Evolutionary conservation across 352 stramenopile genomes (phyloP).

Genomic region (Globisporangium paroecandrum): DNA sequence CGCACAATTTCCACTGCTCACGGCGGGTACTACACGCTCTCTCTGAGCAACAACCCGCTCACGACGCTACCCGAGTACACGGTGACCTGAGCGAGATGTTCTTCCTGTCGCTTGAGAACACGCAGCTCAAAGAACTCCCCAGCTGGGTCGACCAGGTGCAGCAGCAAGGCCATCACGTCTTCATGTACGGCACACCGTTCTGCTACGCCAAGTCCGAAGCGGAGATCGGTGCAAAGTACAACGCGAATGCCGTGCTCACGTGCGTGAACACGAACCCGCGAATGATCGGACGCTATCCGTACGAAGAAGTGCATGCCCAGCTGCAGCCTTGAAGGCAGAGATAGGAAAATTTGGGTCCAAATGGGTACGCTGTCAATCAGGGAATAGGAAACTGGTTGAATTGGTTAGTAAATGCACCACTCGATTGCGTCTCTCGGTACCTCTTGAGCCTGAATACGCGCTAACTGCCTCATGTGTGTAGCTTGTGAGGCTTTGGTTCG

Average conservation of each 20-base stretch:
- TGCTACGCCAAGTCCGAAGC: conserved; percentile 5
- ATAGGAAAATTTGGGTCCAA: background rate
- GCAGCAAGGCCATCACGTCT: background rate
- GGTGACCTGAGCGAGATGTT: background rate
- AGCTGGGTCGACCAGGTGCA: conserved; percentile 1
- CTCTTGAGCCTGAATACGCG: background rate
- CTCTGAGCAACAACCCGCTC: conserved; percentile 21
- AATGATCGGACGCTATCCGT: conserved; percentile 7
- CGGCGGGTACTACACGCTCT: conserved; percentile 8
- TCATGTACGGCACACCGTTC: conserved; percentile 15
- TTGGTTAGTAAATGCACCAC: background rate
- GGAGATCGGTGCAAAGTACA: conserved; percentile 3
- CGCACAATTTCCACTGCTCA: background rate
- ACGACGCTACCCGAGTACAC: background rate
- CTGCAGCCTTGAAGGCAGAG: conserved; percentile 3
- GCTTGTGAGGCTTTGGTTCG: background rate
- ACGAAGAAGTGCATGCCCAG: conserved; percentile 5
- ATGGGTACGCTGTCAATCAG: background rate
- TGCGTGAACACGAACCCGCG: conserved; percentile 11
- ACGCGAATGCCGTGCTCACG: conserved; percentile 4
- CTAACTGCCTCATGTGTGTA: background rate
- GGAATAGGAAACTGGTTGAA: background rate
- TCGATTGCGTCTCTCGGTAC: background rate
- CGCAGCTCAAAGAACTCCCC: conserved; percentile 6
- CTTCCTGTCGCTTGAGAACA: conserved; percentile 20